Evolutionary conservation across 805 yeast genomes (phyloP).

Genomic region (Tetrapisispora fleetii): DNA sequence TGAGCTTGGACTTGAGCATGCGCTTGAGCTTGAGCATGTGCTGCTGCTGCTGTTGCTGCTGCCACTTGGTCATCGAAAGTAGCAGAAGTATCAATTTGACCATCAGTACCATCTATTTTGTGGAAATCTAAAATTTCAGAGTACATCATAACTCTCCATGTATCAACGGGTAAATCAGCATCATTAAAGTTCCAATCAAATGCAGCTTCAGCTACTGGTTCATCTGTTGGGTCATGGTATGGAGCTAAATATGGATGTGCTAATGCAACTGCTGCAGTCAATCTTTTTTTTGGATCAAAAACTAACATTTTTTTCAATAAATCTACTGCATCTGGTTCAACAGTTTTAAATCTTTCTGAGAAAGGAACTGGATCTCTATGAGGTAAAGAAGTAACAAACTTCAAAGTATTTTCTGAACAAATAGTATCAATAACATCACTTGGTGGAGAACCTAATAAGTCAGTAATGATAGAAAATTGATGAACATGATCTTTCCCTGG

Average conservation of each 20-base stretch:
- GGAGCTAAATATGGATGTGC: constrained; percentile 88
- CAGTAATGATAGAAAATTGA: constrained; percentile 94
- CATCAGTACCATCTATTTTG: constrained; percentile 54
- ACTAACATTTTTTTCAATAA: constrained; percentile 81
- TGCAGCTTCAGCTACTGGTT: constrained; percentile 84
- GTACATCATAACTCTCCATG: constrained; percentile 99
- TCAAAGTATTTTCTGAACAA: constrained; percentile 87
- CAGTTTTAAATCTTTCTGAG: constrained; percentile 64
- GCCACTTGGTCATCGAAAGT: constrained; percentile 31
- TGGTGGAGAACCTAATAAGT: constrained; percentile 92
- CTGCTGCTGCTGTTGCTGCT: constrained; percentile 31
- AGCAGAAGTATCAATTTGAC: constrained; percentile 28
- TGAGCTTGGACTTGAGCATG: constrained; percentile 3
- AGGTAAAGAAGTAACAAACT: constrained; percentile 90
- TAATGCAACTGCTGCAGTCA: constrained; percentile 84
- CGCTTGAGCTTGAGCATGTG: constrained; percentile 27
- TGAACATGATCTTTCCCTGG: constrained; percentile 98
- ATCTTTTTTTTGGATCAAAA: constrained; percentile 90
- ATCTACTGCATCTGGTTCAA: constrained; percentile 82
- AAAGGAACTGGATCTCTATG: constrained; percentile 88
- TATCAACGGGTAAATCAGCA: constrained; percentile 93
- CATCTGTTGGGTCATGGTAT: constrained; percentile 95
- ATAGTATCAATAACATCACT: constrained; percentile 92
- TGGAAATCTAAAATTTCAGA: constrained; percentile 94
- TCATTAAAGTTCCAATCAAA: constrained; percentile 98